A percentile compares a stretch with the other conserved stretches of the same genome.
phyloP scores from a whole-genome alignment of 768 basidiomycete genomes.

The Phlebiopsis flavidoalba region DNA sequence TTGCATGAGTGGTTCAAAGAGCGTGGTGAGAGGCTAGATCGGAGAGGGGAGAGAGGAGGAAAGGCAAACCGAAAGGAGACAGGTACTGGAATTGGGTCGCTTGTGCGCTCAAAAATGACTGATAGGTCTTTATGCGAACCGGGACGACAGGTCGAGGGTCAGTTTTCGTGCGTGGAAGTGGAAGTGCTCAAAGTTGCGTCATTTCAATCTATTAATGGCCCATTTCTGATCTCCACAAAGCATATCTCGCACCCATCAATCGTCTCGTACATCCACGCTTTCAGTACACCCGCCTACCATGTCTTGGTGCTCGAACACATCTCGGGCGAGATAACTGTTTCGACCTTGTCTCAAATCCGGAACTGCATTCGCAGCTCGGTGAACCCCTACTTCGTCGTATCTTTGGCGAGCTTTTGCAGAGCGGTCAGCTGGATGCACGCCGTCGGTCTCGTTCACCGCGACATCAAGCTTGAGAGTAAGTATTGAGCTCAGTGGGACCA shows the following conservation, averaged over 20 bases:
- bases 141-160: constrained; percentile 69
- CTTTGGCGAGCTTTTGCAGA: constrained; percentile 68
- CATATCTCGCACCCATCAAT: constrained; percentile 81
- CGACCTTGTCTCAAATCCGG: constrained; percentile 60
- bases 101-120: constrained; percentile 56
- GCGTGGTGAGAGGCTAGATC: not conserved
- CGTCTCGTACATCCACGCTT: constrained; percentile 62
- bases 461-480: constrained; percentile 83
- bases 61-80: not conserved
- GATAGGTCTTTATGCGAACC: constrained; percentile 36
- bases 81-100: constrained; percentile 31
- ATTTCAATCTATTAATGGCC: not conserved
- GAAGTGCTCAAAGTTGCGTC: constrained; percentile 72
- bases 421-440: constrained; percentile 88
- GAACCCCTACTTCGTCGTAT: constrained; percentile 60
- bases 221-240: constrained; percentile 27
- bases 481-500: constrained; percentile 1
- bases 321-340: constrained; percentile 79
- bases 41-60: not conserved
- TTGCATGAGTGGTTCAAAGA: constrained; percentile 4
- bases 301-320: constrained; percentile 75
- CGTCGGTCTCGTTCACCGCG: constrained; percentile 81
- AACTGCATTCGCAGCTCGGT: constrained; percentile 23
- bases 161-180: constrained; percentile 79
- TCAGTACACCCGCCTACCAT: constrained; percentile 69